Evolutionary conservation across 148 eudicot species (phyloP), one percentile per base, ranked within the genome.

Genomic region (Cornus florida): DNA sequence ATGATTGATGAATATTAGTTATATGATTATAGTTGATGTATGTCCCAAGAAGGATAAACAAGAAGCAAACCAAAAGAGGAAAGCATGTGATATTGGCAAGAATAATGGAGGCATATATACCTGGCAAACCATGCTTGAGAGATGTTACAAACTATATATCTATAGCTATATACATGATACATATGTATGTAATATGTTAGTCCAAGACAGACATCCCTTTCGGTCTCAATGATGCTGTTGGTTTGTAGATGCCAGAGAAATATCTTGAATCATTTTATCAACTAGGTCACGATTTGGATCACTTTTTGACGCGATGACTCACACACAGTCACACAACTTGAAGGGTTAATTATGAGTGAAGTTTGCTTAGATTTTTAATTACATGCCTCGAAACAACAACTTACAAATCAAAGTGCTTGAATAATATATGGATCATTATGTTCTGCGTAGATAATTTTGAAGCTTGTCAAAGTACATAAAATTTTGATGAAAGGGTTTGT

Each of bases 71-170:
- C 80, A 80, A 80, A 79, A 73, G 86, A 79, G 73, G 73, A 62
- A 69, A 20, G 79, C 87, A 81, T 81, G 84, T 82, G 87, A 62
- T 75, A 71, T 84, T 78, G 87, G 66, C 79, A 39, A 75, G 79
- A 62, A 78, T 75, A 64, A 56, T 75, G 75, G 87, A 62, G 71
- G 82, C 87, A 84, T 62, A 84, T 48, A 77, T 67, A 83, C 38
- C 72, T 84, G 77, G 71, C 86, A 77, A 70, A 41, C 59, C 28
- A 76, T 24, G 67, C 66, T n/a, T 19, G 66, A 4, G 66, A 16
- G 16, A 17, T 53, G 17, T 53, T 14, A 53, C 5, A 53, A 53
- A 35, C 1, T 62, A 0, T 60, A n/a, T 60, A n/a, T 60, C 16
- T 60, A 60, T 60, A 60, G 20, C 16, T 62, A 62, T 62, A 62